phyloP scores from a whole-genome alignment of 768 basidiomycete genomes.

The Leucosporidium yakuticum region DNA sequence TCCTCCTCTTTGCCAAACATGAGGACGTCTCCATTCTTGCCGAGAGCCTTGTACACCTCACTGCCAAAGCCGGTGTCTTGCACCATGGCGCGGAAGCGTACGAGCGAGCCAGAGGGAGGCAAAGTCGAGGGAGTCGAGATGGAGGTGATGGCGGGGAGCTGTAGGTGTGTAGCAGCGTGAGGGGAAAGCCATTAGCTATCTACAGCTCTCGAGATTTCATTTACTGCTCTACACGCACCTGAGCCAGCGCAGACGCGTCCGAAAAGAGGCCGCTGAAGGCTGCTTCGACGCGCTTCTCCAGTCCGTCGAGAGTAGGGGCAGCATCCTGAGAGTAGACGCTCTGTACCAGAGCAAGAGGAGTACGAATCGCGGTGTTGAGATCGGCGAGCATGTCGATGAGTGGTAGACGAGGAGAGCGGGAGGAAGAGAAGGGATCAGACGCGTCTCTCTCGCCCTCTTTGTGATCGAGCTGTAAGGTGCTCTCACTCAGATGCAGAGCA shows the following conservation, averaged over 20 bases:
- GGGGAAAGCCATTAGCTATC: background rate
- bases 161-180: background rate
- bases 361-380: background rate
- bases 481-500: no score
- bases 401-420: no score
- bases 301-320: conserved; percentile 12
- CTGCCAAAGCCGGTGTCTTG: conserved; percentile 39
- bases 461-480: no score
- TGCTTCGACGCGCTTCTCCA: conserved; percentile 21
- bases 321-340: conserved; percentile 7
- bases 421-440: no score
- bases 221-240: conserved; percentile 9
- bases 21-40: conserved; percentile 2
- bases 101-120: conserved; percentile 27
- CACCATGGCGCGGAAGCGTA: conserved; percentile 40
- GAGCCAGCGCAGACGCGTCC: background rate
- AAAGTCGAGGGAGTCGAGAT: conserved; percentile 1
- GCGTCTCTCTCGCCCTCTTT: no score
- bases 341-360: conserved; percentile 7
- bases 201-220: background rate
- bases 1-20: conserved; percentile 26
- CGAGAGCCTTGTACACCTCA: conserved; percentile 35
- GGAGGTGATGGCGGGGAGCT: conserved; percentile 16
- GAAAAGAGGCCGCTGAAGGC: conserved; percentile 7
- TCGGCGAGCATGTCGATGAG: background rate